Percentiles rank a stretch among this genome's conserved stretches.
Evolutionary conservation across 495 filamentous ascomycete species (phyloP).

Genomic region (Penicillium steckii): DNA sequence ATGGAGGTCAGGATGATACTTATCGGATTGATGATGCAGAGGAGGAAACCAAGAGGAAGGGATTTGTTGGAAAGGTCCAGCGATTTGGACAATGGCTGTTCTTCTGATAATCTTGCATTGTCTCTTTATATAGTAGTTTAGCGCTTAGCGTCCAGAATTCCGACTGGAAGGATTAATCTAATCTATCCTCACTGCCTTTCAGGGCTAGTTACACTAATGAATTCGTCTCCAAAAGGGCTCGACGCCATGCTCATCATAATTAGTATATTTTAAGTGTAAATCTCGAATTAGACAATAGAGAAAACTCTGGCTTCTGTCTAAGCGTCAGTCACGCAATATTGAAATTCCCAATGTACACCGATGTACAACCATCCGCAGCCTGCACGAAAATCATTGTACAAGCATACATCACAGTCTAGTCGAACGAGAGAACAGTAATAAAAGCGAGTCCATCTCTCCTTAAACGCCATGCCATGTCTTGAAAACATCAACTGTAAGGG

Average conservation of each 20-base stretch:
- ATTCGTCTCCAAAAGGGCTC: no score
- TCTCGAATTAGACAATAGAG: neutral
- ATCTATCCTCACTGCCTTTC: no score
- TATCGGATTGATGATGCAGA: constrained; percentile 2
- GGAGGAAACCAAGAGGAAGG: constrained; percentile 11
- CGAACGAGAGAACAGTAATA: constrained; percentile 1
- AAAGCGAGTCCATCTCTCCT: constrained; percentile 17
- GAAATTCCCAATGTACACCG: constrained; percentile 2
- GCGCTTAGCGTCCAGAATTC: no score
- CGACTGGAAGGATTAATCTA: no score
- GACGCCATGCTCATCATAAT: no score
- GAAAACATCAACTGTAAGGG: constrained; percentile 23
- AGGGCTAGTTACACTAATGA: no score
- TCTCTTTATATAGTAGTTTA: neutral
- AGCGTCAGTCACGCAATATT: no score
- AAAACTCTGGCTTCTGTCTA: neutral
- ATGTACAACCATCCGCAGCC: neutral
- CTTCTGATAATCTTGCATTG: constrained; percentile 18
- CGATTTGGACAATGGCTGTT: constrained; percentile 37
- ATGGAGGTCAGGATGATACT: constrained; percentile 7
- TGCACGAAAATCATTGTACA: constrained; percentile 1
- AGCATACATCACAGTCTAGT: neutral
- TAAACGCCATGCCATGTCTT: constrained; percentile 29
- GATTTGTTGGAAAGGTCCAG: constrained; percentile 21
- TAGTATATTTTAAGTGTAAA: no score